Evolutionary conservation across 1,284 basidiomycete species (phyloP).

Genomic region (Cutaneotrichosporon sp.): DNA sequence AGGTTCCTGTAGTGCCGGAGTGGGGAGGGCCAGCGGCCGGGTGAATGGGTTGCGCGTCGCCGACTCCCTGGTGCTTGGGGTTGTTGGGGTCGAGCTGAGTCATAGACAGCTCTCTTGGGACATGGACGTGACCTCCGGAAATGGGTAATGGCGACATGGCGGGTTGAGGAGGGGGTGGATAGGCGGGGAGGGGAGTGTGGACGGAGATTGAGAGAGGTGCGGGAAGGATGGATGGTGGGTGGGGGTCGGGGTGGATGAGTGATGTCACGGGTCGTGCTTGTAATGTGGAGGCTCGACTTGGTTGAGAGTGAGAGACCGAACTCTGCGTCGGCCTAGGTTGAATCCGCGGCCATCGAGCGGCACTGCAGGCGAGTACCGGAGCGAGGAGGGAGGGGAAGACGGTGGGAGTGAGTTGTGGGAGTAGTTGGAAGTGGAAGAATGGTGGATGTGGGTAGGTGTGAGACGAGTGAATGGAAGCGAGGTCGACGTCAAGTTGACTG

Average conservation of each 20-base stretch:
- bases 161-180: neutral
- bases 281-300: neutral
- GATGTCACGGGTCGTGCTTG: neutral
- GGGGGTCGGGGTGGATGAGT: neutral
- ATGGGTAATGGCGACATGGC: neutral
- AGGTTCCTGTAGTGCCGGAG: neutral
- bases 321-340: neutral
- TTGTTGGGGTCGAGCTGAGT: constrained; percentile 11
- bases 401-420: neutral
- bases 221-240: neutral
- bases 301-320: neutral
- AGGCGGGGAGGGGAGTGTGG: neutral
- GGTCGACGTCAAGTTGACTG: too few species aligned
- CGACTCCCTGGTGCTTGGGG: neutral
- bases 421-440: too few species aligned
- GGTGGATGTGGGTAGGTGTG: neutral
- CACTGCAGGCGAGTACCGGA: neutral
- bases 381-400: neutral
- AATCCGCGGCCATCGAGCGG: neutral
- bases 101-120: constrained; percentile 10
- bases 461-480: neutral
- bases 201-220: neutral
- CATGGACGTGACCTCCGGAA: neutral
- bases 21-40: neutral
- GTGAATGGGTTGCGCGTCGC: neutral